Evolutionary conservation across 768 basidiomycete species (phyloP).

Genomic region (Glaciozyma martinii): DNA sequence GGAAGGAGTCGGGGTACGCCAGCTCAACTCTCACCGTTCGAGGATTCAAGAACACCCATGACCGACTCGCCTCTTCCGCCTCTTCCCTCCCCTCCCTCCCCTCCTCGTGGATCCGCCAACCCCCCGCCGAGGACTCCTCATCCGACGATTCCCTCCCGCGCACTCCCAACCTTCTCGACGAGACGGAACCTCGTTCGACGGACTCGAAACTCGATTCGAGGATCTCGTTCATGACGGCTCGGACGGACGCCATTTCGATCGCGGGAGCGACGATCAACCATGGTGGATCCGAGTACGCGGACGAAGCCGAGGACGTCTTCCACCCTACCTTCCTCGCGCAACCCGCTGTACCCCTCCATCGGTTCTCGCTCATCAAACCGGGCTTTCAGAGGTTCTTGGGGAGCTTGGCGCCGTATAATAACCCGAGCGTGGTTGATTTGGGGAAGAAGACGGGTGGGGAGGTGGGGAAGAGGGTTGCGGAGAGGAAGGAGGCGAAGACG

Average conservation of each 20-base stretch:
- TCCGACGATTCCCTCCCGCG: background rate
- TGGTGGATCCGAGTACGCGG: conserved; percentile 38
- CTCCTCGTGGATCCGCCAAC: conserved; percentile 16
- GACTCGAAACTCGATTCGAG: background rate
- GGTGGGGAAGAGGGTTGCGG: background rate
- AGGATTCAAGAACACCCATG: background rate
- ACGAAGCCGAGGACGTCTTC: conserved; percentile 2
- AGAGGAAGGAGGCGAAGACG: conserved; percentile 36
- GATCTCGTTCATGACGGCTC: conserved; percentile 12
- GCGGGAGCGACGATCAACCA: conserved; percentile 45
- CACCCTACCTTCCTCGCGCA: background rate
- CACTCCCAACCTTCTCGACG: background rate
- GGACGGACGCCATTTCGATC: conserved; percentile 22
- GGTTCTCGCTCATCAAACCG: conserved; percentile 78
- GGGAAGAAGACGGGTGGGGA: background rate
- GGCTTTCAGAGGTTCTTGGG: conserved; percentile 42
- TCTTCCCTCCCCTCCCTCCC: conserved; percentile 15
- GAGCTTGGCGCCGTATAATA: conserved; percentile 7
- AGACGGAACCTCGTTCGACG: conserved; percentile 10
- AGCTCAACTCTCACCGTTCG: conserved; percentile 22
- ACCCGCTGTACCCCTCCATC: conserved; percentile 53
- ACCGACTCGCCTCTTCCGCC: conserved; percentile 3
- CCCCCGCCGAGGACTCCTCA: background rate
- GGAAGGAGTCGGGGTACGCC: background rate
- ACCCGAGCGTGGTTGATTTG: background rate